Conservation (phyloP, 345 rosid species). For the Camelina sativa region DNA sequence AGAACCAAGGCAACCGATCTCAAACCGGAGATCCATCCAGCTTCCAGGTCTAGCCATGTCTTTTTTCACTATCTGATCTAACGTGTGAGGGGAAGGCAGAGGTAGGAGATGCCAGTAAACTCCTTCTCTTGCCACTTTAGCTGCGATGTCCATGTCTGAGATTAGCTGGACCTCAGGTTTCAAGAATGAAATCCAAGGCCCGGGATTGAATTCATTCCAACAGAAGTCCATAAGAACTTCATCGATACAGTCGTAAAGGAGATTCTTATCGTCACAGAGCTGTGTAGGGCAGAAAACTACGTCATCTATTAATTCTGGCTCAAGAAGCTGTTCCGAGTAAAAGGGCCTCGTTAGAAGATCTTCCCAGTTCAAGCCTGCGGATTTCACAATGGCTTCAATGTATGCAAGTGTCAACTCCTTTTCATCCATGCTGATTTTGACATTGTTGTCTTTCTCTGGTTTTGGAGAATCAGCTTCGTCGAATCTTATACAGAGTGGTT, state of each 20-base stretch:
- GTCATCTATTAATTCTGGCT: slow-evolving; percentile 56
- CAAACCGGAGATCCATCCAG: slow-evolving; percentile 80
- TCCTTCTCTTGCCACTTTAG: slow-evolving; percentile 64
- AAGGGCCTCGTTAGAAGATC: slow-evolving; percentile 61
- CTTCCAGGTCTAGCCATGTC: slow-evolving; percentile 70
- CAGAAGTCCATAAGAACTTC: slow-evolving; percentile 71
- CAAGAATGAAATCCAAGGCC: slow-evolving; percentile 57
- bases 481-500: slow-evolving; percentile 61
- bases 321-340: slow-evolving; percentile 67
- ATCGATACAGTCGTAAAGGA: slow-evolving; percentile 70
- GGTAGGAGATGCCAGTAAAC: slow-evolving; percentile 78
- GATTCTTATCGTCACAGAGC: slow-evolving; percentile 57
- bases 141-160: slow-evolving; percentile 53
- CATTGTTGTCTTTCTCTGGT: slow-evolving; percentile 38
- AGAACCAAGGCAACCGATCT: slow-evolving; percentile 52
- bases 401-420: slow-evolving; percentile 54
- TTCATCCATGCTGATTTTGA: slow-evolving; percentile 51
- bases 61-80: slow-evolving; percentile 80
- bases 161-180: slow-evolving; percentile 59
- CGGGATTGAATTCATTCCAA: slow-evolving; percentile 51
- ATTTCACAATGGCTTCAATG: slow-evolving; percentile 60
- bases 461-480: slow-evolving; percentile 69
- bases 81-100: slow-evolving; percentile 63
- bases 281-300: slow-evolving; percentile 57
- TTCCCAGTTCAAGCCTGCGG: slow-evolving; percentile 69